Conservation (phyloP, 1,284 basidiomycete genomes). For the Apiotrichum brassicae region DNA sequence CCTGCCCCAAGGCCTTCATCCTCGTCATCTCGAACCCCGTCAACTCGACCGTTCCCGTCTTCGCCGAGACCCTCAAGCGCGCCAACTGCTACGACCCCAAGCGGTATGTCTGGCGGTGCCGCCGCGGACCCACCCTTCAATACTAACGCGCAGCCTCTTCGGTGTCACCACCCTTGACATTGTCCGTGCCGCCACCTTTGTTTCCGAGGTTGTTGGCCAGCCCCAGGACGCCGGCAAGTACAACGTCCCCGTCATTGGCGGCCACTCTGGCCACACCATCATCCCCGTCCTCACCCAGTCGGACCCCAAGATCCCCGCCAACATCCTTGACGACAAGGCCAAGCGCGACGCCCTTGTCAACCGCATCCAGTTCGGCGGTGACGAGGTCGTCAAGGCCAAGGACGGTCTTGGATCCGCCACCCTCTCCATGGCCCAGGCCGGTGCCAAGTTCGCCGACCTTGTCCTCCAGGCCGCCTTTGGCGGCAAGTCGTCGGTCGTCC, state of each 20-base stretch:
- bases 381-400: conserved; percentile 57
- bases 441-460: conserved; percentile 77
- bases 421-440: conserved; percentile 89
- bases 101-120: conserved; percentile 36
- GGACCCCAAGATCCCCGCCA: conserved; percentile 40
- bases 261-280: conserved; percentile 94
- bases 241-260: conserved; percentile 82
- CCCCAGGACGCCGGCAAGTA: conserved; percentile 58
- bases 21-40: conserved; percentile 90
- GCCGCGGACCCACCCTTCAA: neutral
- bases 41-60: conserved; percentile 89
- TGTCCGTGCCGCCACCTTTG: conserved; percentile 89
- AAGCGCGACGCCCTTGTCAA: conserved; percentile 63
- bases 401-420: conserved; percentile 85
- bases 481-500: conserved; percentile 78
- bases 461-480: conserved; percentile 71
- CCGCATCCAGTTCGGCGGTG: conserved; percentile 87
- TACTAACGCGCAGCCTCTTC: conserved; percentile 46
- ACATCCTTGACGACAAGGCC: conserved; percentile 53
- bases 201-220: conserved; percentile 65
- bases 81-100: conserved; percentile 88
- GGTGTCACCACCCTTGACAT: conserved; percentile 97
- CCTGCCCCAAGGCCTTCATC: conserved; percentile 82
- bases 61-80: conserved; percentile 86
- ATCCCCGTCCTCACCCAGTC: conserved; percentile 89